Percentiles rank a stretch among this genome's conserved stretches.
Evolutionary conservation across 2,329 filamentous ascomycete species (phyloP).

Genomic region (Esteya vermicola): DNA sequence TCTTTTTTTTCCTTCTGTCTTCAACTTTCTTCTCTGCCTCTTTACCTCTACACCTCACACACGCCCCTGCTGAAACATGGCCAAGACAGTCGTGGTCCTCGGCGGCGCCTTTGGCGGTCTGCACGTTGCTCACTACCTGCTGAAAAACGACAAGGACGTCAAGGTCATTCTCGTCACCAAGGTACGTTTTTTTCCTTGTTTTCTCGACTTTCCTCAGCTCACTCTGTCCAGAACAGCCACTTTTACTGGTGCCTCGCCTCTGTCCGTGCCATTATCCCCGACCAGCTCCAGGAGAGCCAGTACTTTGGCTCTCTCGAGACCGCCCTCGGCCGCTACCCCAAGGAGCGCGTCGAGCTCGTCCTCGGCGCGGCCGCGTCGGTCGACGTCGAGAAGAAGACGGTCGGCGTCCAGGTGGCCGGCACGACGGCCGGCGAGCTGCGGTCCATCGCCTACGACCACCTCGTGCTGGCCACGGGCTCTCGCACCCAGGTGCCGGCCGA

Average conservation of each 20-base stretch:
- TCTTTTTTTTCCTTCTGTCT: neutral
- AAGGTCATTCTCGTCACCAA: slow-evolving; percentile 43
- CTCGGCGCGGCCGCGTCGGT: slow-evolving; percentile 33
- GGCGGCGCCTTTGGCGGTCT: slow-evolving; percentile 40
- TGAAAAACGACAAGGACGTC: slow-evolving; percentile 33
- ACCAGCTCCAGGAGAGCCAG: slow-evolving; percentile 31
- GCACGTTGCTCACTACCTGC: slow-evolving; percentile 36
- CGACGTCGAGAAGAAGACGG: slow-evolving; percentile 25
- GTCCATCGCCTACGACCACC: slow-evolving; percentile 35
- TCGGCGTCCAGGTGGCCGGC: slow-evolving; percentile 21
- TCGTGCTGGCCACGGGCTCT: slow-evolving; percentile 43
- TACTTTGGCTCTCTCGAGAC: slow-evolving; percentile 33
- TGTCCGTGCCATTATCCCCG: slow-evolving; percentile 39
- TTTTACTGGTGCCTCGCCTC: slow-evolving; percentile 46
- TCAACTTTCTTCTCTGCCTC: neutral
- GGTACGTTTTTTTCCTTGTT: slow-evolving; percentile 17
- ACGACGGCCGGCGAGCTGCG: slow-evolving; percentile 13
- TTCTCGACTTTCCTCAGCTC: neutral
- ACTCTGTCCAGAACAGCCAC: slow-evolving; percentile 31
- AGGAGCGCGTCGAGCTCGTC: slow-evolving; percentile 34
- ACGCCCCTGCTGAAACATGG: slow-evolving; percentile 19
- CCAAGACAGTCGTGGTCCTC: slow-evolving; percentile 37
- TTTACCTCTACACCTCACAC: no score
- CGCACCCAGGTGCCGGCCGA: slow-evolving; percentile 11
- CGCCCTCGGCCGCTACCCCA: slow-evolving; percentile 35